These are phyloP conservation scores for Primulina tabacum DNA, from an alignment of 257 asterid species.

Conservation along the genomic window DNA sequence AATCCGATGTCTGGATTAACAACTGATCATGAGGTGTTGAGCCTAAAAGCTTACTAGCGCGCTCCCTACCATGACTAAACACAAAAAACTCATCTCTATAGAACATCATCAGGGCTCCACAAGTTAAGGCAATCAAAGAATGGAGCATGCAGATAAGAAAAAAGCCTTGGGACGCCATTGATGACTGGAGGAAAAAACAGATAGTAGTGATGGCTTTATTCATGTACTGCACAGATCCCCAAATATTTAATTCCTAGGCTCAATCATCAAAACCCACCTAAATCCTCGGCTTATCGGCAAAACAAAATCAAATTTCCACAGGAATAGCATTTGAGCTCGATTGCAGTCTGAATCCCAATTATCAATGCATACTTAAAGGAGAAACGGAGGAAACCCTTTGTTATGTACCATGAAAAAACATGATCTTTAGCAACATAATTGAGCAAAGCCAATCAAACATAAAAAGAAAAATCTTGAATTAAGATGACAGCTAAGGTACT, in stretches of 20 bases:
- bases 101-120: slow-evolving; percentile 89
- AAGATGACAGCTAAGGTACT: not conserved
- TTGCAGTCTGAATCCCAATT: not conserved
- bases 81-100: slow-evolving; percentile 56
- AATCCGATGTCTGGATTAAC: slow-evolving; percentile 78
- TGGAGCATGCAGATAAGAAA: slow-evolving; percentile 70
- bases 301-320: slow-evolving; percentile 12
- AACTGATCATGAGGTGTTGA: slow-evolving; percentile 90
- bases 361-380: slow-evolving; percentile 15
- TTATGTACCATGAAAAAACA: not conserved
- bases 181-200: not conserved
- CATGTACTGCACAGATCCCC: slow-evolving; percentile 14
- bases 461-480: not conserved
- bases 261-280: slow-evolving; percentile 21
- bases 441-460: not conserved
- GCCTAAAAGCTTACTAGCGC: slow-evolving; percentile 74
- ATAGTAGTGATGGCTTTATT: not conserved
- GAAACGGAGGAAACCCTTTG: not conserved
- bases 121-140: slow-evolving; percentile 66
- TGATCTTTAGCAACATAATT: not conserved
- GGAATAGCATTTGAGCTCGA: slow-evolving; percentile 11
- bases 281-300: slow-evolving; percentile 25
- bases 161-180: slow-evolving; percentile 74
- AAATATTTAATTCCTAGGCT: slow-evolving; percentile 29
- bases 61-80: slow-evolving; percentile 84